phyloP scores from a whole-genome alignment of 2,329 filamentous ascomycete genomes.

The Pseudogymnoascus sp. region DNA sequence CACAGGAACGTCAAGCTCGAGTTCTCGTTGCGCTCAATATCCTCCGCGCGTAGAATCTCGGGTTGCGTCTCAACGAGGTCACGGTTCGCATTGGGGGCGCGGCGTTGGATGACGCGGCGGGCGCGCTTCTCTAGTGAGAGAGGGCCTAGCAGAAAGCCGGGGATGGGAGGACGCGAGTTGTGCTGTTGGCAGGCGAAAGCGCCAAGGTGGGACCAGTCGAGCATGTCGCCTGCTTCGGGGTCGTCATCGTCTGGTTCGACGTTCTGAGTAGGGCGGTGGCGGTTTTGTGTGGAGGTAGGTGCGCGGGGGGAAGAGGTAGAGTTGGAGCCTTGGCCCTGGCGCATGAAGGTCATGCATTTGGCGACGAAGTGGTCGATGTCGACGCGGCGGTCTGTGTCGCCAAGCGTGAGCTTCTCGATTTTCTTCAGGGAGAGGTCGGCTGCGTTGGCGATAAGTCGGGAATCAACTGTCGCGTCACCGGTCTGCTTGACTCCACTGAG shows the following conservation, averaged over 20 bases:
- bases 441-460: conserved; percentile 71
- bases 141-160: conserved; percentile 80
- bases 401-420: conserved; percentile 64
- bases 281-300: conserved; percentile 36
- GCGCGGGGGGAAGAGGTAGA: conserved; percentile 43
- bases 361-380: conserved; percentile 89
- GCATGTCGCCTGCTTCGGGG: conserved; percentile 63
- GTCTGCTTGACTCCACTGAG: conserved; percentile 74
- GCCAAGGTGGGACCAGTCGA: conserved; percentile 83
- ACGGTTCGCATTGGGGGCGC: conserved; percentile 57
- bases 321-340: conserved; percentile 49
- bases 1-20: conserved; percentile 75
- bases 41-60: conserved; percentile 65
- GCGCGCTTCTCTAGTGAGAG: conserved; percentile 81
- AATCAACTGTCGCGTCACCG: conserved; percentile 82
- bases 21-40: conserved; percentile 66
- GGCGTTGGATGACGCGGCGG: conserved; percentile 62
- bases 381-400: conserved; percentile 64
- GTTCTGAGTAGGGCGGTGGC: conserved; percentile 30
- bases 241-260: conserved; percentile 55
- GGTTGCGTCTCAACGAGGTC: conserved; percentile 66
- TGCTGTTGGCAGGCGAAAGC: conserved; percentile 65
- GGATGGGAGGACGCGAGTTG: conserved; percentile 66
- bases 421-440: conserved; percentile 76
- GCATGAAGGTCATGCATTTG: conserved; percentile 86